phyloP scores from a whole-genome alignment of 1,139 yeast genomes.

The Hemisphaericaspora subhashii region DNA sequence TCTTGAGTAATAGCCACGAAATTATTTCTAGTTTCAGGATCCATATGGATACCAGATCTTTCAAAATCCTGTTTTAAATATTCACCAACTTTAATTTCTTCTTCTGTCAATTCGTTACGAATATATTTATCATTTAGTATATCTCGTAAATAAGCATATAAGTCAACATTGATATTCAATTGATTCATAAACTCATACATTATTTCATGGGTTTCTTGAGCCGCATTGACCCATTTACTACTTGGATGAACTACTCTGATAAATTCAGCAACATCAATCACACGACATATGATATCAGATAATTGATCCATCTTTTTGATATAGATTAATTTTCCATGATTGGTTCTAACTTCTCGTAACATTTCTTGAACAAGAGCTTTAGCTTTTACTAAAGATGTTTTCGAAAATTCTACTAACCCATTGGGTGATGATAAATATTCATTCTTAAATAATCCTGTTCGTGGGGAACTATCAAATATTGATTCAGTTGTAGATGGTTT shows the following conservation, averaged over 20 bases:
- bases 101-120: slow-evolving; percentile 47
- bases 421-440: slow-evolving; percentile 65
- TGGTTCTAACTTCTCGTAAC: slow-evolving; percentile 40
- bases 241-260: slow-evolving; percentile 87
- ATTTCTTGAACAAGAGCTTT: slow-evolving; percentile 58
- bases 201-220: slow-evolving; percentile 84
- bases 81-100: slow-evolving; percentile 82
- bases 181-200: slow-evolving; percentile 95
- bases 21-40: slow-evolving; percentile 59
- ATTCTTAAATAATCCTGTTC: slow-evolving; percentile 73
- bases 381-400: slow-evolving; percentile 62
- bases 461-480: slow-evolving; percentile 12
- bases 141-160: slow-evolving; percentile 58
- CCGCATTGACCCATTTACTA: slow-evolving; percentile 67
- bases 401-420: slow-evolving; percentile 70
- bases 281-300: slow-evolving; percentile 87
- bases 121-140: slow-evolving; percentile 51
- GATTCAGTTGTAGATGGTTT: slow-evolving; percentile 15
- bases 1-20: slow-evolving; percentile 81
- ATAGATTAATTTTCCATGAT: slow-evolving; percentile 50
- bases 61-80: slow-evolving; percentile 82
- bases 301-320: slow-evolving; percentile 75
- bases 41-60: slow-evolving; percentile 87
- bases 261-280: slow-evolving; percentile 91
- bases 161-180: slow-evolving; percentile 78